A percentile compares a stretch with the other conserved stretches of the same genome.
These are phyloP conservation scores for Saturnispora bothae DNA, from an alignment of 805 yeast genomes.

Conservation along the genomic window DNA sequence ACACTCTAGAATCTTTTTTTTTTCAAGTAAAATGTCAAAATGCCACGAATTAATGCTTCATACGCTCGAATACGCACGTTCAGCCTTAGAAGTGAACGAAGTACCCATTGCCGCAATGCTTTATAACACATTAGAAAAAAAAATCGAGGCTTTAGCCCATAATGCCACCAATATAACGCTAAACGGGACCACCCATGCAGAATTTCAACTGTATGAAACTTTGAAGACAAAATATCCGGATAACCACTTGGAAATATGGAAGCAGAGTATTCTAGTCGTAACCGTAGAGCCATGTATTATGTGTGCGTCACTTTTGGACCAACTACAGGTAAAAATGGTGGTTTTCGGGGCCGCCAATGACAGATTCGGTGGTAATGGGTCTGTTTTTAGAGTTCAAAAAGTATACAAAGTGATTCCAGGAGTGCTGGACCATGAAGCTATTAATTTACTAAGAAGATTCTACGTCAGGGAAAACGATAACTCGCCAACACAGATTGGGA, in stretches of 20 bases:
- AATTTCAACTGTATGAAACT: slow-evolving; percentile 64
- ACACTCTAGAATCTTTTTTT: too few relatives aligned
- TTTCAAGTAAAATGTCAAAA: too few relatives aligned
- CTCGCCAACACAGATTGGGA: slow-evolving; percentile 74
- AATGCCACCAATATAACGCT: slow-evolving; percentile 79
- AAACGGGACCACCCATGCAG: slow-evolving; percentile 90
- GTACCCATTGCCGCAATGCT: slow-evolving; percentile 82
- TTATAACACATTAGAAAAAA: slow-evolving; percentile 30
- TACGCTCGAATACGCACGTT: slow-evolving; percentile 47
- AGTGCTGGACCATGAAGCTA: slow-evolving; percentile 68
- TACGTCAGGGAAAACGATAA: slow-evolving; percentile 76
- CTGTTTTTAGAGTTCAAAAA: slow-evolving; percentile 52
- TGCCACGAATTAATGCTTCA: slow-evolving; percentile 36
- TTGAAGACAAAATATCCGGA: slow-evolving; percentile 30
- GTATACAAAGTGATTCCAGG: slow-evolving; percentile 47
- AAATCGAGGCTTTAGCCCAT: slow-evolving; percentile 64
- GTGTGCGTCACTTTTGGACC: slow-evolving; percentile 91
- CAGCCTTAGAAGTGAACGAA: slow-evolving; percentile 57
- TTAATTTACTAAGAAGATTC: slow-evolving; percentile 68
- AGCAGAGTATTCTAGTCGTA: slow-evolving; percentile 64
- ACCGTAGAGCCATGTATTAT: slow-evolving; percentile 97
- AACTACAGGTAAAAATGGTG: slow-evolving; percentile 61
- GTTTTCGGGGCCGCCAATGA: slow-evolving; percentile 92
- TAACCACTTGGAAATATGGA: slow-evolving; percentile 29
- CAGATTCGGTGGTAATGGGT: slow-evolving; percentile 93